Conservation (phyloP, 495 filamentous ascomycete genomes). For the Parmelia sp. region DNA sequence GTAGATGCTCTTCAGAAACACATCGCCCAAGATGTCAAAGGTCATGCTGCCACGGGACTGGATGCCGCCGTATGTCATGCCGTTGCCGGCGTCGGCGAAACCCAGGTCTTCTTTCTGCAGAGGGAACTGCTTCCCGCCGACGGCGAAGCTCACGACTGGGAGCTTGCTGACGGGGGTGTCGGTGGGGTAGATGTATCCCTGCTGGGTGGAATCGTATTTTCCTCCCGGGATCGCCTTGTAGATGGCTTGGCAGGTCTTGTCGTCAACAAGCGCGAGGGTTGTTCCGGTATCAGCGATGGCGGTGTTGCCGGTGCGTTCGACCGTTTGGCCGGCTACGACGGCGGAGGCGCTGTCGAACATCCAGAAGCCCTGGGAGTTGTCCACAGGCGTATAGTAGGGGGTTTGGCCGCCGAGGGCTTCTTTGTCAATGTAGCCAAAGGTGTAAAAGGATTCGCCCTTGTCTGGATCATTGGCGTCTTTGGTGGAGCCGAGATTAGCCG, state of each 20-base stretch:
- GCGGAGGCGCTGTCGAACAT: slow-evolving; percentile 55
- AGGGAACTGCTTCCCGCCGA: slow-evolving; percentile 58
- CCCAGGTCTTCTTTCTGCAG: slow-evolving; percentile 68
- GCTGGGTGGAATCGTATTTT: slow-evolving; percentile 53
- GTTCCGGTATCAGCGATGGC: slow-evolving; percentile 79
- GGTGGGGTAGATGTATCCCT: slow-evolving; percentile 63
- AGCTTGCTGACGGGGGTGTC: slow-evolving; percentile 50
- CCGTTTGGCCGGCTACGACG: slow-evolving; percentile 53
- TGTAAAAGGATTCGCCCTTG: slow-evolving; percentile 64
- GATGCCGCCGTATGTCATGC: slow-evolving; percentile 65
- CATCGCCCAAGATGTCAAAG: slow-evolving; percentile 70
- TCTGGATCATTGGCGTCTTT: slow-evolving; percentile 49
- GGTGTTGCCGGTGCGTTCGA: slow-evolving; percentile 56
- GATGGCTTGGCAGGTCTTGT: slow-evolving; percentile 57
- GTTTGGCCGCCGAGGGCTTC: slow-evolving; percentile 48
- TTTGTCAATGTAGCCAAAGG: slow-evolving; percentile 71
- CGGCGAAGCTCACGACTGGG: slow-evolving; percentile 62
- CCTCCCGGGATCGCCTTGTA: slow-evolving; percentile 67
- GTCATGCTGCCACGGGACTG: slow-evolving; percentile 60
- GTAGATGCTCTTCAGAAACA: slow-evolving; percentile 70
- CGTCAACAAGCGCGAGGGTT: slow-evolving; percentile 63
- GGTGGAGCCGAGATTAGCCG: slow-evolving; percentile 61
- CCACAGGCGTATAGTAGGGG: slow-evolving; percentile 54
- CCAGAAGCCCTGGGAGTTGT: slow-evolving; percentile 71
- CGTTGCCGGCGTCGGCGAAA: slow-evolving; percentile 55